phyloP scores from a whole-genome alignment of 2,329 filamentous ascomycete genomes.

The Claviceps arundinis region DNA sequence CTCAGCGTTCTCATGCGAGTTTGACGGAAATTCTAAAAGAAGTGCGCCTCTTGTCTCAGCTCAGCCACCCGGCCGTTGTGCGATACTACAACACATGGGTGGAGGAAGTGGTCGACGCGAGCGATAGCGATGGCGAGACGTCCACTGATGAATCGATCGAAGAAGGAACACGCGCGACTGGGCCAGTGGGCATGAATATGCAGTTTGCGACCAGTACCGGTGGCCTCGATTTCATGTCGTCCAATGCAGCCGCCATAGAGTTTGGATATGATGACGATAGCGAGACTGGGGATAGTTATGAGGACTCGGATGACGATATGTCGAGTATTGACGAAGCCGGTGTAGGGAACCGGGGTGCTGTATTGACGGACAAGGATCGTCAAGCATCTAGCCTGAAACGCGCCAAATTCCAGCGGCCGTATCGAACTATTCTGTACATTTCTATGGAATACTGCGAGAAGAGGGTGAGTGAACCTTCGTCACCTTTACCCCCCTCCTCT shows the following conservation, averaged over 20 bases:
- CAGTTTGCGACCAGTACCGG: constrained; percentile 60
- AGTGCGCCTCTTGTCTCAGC: constrained; percentile 76
- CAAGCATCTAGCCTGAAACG: constrained; percentile 17
- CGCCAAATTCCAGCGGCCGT: constrained; percentile 33
- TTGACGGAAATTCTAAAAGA: constrained; percentile 74
- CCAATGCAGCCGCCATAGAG: constrained; percentile 57
- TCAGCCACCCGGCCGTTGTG: constrained; percentile 78
- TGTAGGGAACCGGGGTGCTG: constrained; percentile 11
- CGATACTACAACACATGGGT: constrained; percentile 95
- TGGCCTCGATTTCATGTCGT: constrained; percentile 88
- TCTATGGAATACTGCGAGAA: constrained; percentile 99
- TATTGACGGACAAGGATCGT: constrained; percentile 19
- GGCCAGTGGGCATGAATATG: constrained; percentile 30
- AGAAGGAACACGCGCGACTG: constrained; percentile 22
- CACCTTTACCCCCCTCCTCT: neutral
- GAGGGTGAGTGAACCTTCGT: constrained; percentile 36
- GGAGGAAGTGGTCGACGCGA: constrained; percentile 50
- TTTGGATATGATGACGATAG: constrained; percentile 53
- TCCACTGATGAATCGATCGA: constrained; percentile 35
- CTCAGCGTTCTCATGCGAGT: constrained; percentile 62
- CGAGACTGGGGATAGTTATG: constrained; percentile 31
- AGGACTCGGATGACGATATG: constrained; percentile 32
- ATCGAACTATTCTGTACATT: constrained; percentile 75
- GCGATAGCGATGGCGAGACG: constrained; percentile 43
- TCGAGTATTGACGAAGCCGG: constrained; percentile 21